These are phyloP conservation scores for Lizonia empirigonia DNA, from an alignment of 2,329 filamentous ascomycete species.

Conservation along the genomic window DNA sequence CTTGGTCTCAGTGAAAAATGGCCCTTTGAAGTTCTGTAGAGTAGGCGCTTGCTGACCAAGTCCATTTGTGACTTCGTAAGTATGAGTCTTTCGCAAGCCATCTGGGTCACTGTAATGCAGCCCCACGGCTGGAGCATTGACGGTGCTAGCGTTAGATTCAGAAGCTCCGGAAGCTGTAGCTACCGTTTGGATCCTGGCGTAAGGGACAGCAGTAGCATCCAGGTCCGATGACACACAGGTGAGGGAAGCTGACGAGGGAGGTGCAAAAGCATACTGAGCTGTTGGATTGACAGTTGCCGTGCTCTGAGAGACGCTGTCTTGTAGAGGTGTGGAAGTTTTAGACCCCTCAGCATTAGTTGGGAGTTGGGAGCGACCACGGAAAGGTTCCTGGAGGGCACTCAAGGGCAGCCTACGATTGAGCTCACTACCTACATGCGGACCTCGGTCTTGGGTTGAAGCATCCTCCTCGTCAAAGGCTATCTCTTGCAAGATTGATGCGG, in stretches of 20 bases:
- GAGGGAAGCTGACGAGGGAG: neutral
- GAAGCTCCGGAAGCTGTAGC: slow-evolving; percentile 7
- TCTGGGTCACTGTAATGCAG: slow-evolving; percentile 40
- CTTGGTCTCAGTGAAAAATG: slow-evolving; percentile 44
- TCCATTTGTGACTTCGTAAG: slow-evolving; percentile 33
- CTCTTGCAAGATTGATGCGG: slow-evolving; percentile 18
- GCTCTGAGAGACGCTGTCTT: slow-evolving; percentile 38
- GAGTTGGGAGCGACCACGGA: slow-evolving; percentile 20
- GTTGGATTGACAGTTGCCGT: slow-evolving; percentile 9
- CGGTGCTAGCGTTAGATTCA: slow-evolving; percentile 15
- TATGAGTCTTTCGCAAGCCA: slow-evolving; percentile 17
- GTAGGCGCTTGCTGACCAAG: slow-evolving; percentile 34
- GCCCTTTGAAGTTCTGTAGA: slow-evolving; percentile 44
- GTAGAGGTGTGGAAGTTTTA: slow-evolving; percentile 24
- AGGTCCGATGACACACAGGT: slow-evolving; percentile 16
- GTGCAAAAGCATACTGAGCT: slow-evolving; percentile 17
- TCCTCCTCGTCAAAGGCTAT: slow-evolving; percentile 33
- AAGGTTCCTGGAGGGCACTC: slow-evolving; percentile 16
- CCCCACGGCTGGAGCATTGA: slow-evolving; percentile 13
- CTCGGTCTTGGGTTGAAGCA: slow-evolving; percentile 7
- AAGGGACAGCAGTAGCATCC: slow-evolving; percentile 27
- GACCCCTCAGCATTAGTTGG: slow-evolving; percentile 35
- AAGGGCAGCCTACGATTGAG: neutral
- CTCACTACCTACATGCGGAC: neutral
- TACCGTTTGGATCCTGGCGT: slow-evolving; percentile 8